Evolutionary conservation across 176 grass and related monocot genomes (phyloP).

Genomic region (Oropetium thomaeum): DNA sequence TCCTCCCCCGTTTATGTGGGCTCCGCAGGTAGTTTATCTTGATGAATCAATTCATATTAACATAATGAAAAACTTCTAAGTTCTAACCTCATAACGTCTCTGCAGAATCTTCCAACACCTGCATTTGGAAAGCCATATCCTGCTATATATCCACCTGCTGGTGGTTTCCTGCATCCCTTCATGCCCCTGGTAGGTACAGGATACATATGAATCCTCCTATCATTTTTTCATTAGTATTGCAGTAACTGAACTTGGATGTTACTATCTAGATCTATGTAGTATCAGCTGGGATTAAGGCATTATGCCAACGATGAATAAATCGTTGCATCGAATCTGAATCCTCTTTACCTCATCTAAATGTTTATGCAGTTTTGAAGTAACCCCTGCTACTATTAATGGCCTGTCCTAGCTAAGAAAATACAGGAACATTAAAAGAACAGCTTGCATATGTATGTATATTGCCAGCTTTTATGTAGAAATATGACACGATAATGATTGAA

Average conservation of each 20-base stretch:
- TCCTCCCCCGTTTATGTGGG: conserved; percentile 73
- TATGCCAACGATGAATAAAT: neutral
- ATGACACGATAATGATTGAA: neutral
- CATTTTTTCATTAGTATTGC: neutral
- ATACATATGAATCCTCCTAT: neutral
- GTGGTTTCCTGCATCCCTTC: conserved; percentile 57
- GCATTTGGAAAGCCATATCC: conserved; percentile 66
- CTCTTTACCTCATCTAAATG: neutral
- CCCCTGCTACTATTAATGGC: neutral
- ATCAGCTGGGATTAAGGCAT: neutral
- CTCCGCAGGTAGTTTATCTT: conserved; percentile 60
- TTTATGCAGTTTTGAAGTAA: neutral
- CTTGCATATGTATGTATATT: neutral
- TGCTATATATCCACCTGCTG: conserved; percentile 67
- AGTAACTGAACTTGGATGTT: neutral
- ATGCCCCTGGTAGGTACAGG: conserved; percentile 74
- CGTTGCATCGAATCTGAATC: too few species aligned
- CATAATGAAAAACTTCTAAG: conserved; percentile 10
- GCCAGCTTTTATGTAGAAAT: neutral
- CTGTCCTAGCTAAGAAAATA: neutral
- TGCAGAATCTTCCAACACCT: conserved; percentile 51
- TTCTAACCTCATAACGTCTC: neutral
- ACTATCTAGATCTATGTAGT: neutral
- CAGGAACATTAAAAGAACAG: neutral
- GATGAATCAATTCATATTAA: neutral